A percentile compares a stretch with the other conserved stretches of the same genome.
phyloP scores from a whole-genome alignment of 306 rosid species.

The Phaseolus lunatus region DNA sequence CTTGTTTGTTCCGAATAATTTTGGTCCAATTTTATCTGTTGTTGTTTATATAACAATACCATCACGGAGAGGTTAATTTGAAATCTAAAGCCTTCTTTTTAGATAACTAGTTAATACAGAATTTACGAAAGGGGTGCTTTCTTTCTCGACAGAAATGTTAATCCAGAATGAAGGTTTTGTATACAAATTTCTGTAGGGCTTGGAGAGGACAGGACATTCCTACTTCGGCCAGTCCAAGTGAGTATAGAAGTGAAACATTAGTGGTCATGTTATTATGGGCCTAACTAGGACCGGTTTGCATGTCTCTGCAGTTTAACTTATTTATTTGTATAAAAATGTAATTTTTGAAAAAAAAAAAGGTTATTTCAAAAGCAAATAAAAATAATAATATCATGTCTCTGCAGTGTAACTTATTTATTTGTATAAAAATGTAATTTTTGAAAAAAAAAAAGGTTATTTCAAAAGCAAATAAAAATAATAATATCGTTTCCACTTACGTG shows the following conservation, averaged over 20 bases:
- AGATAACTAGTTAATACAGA: too few relatives aligned
- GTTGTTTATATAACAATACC: neutral
- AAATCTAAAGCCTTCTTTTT: too few relatives aligned
- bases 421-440: neutral
- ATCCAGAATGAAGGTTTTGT: neutral
- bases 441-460: neutral
- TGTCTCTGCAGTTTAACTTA: neutral
- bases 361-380: neutral
- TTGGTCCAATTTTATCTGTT: conserved; percentile 33
- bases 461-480: too few relatives aligned
- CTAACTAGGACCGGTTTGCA: neutral
- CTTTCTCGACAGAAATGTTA: too few relatives aligned
- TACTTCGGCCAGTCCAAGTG: neutral
- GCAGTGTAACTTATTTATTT: neutral
- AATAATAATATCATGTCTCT: neutral
- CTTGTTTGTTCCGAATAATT: conserved; percentile 20
- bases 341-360: neutral
- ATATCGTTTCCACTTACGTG: too few relatives aligned
- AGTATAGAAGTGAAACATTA: too few relatives aligned
- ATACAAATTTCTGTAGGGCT: neutral
- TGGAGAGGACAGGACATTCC: neutral
- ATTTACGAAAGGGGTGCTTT: too few relatives aligned
- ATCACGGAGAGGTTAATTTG: too few relatives aligned
- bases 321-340: neutral
- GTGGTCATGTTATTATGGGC: neutral